Evolutionary conservation across 768 basidiomycete species (phyloP).

Genomic region (Strobilomyces echinocephalus): DNA sequence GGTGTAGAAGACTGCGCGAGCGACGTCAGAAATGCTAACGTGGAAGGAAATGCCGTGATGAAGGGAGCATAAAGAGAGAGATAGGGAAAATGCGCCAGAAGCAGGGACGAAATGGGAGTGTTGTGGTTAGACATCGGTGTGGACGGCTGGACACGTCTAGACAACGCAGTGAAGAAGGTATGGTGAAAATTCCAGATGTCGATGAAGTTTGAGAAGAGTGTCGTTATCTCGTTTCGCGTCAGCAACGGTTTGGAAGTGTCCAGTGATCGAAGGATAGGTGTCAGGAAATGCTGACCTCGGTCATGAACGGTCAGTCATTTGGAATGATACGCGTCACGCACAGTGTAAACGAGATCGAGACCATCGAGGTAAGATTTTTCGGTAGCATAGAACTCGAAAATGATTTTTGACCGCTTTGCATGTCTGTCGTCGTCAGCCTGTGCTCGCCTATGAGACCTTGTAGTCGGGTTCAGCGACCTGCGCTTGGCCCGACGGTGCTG

Average conservation of each 20-base stretch:
- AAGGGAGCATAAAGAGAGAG: conserved; percentile 84
- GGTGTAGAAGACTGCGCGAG: conserved; percentile 45
- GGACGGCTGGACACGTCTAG: conserved; percentile 34
- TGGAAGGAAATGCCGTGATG: conserved; percentile 69
- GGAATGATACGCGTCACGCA: conserved; percentile 32
- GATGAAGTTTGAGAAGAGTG: conserved; percentile 83
- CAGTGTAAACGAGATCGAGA: conserved; percentile 77
- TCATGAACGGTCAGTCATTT: background rate
- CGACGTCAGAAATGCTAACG: conserved; percentile 53
- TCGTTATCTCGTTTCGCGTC: conserved; percentile 60
- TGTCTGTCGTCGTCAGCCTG: conserved; percentile 46
- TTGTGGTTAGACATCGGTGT: conserved; percentile 22
- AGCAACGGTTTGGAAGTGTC: conserved; percentile 67
- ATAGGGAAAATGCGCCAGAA: conserved; percentile 83
- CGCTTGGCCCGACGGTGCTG: conserved; percentile 32
- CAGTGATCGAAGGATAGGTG: conserved; percentile 71
- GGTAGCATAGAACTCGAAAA: conserved; percentile 79
- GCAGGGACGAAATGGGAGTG: conserved; percentile 50
- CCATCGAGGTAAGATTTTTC: conserved; percentile 80
- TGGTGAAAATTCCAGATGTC: conserved; percentile 89
- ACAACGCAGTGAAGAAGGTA: conserved; percentile 62
- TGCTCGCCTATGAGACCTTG: conserved; percentile 27
- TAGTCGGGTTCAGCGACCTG: conserved; percentile 30
- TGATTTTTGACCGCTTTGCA: conserved; percentile 59
- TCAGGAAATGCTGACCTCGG: conserved; percentile 68